Percentiles rank a stretch among this genome's conserved stretches.
phyloP scores from a whole-genome alignment of 805 yeast genomes.

The Blastobotrys attinorum region DNA sequence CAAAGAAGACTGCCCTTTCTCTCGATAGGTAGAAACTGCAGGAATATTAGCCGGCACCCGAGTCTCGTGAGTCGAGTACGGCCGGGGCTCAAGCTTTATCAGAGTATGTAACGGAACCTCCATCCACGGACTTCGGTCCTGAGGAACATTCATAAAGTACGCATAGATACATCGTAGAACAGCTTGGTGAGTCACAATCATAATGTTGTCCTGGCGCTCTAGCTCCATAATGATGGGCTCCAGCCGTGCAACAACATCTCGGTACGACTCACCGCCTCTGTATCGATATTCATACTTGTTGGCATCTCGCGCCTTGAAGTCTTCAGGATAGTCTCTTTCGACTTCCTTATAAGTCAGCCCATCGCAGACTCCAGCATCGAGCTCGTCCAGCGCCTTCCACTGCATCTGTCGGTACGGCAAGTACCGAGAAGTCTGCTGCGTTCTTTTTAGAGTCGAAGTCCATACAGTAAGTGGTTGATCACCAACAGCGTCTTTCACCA shows the following conservation, averaged over 20 bases:
- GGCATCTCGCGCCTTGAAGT: conserved; percentile 90
- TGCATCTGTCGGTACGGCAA: conserved; percentile 75
- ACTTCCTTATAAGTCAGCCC: conserved; percentile 95
- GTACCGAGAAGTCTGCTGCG: conserved; percentile 84
- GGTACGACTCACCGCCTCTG: conserved; percentile 94
- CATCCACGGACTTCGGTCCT: conserved; percentile 98
- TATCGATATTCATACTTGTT: conserved; percentile 93
- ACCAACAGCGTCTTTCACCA: conserved; percentile 55
- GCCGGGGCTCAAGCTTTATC: conserved; percentile 91
- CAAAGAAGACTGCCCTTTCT: conserved; percentile 51
- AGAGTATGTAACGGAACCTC: conserved; percentile 93
- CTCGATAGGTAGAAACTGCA: conserved; percentile 94
- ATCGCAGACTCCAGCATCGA: conserved; percentile 96
- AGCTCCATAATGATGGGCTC: conserved; percentile 98
- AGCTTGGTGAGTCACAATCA: conserved; percentile 96
- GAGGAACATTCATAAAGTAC: conserved; percentile 97
- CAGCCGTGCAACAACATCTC: conserved; percentile 88
- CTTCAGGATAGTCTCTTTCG: conserved; percentile 79
- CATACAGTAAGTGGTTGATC: conserved; percentile 70
- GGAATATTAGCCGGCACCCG: conserved; percentile 94
- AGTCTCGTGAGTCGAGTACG: conserved; percentile 81
- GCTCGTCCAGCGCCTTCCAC: conserved; percentile 96
- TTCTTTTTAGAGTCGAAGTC: conserved; percentile 88
- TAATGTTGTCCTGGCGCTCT: conserved; percentile 92
- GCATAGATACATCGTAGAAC: conserved; percentile 95